Base-by-base conservation (phyloP, 2,329 filamentous ascomycete genomes). In the Penicillium hesseltinei region DNA sequence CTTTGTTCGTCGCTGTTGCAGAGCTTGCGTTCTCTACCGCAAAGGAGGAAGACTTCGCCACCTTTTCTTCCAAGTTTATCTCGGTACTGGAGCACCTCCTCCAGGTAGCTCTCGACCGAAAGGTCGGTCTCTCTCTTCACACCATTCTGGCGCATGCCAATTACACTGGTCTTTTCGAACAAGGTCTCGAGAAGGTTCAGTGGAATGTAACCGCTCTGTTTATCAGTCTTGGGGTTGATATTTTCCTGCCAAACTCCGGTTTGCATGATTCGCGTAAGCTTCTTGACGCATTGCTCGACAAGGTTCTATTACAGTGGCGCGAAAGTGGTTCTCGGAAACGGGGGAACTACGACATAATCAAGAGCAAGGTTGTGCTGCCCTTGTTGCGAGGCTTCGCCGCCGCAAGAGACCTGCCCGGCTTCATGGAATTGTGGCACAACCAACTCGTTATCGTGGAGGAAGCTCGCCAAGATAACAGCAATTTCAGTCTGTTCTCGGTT, bases 181-280 rank as follows among this genome's bases (percentile, higher is more conserved):
- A 74, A 46, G 64, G 63, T 0, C 54, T 70, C 17, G 64, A 69
- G 29, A 61, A 70, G 23, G 72, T 75, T 10, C 66, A 77, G 39
- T 80, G 77, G 77, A 68, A 64, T 44, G 63, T 78, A 27, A 72
- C 76, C 5, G 69, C 75, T n/a, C 66, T 77, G 38, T 64, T 79
- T 25, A 69, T 79, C 35, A 71, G 73, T 51, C 64, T 78, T 11
- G 76, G 75, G 2, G 72, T 73, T 25, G 75, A 78, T 59, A 73
- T 78, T 33, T 76, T 79, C 56, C 57, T 80, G 25, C 75, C 76
- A 5, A 78, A 77, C 50, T 77, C 76, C 9, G 76, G 76, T 5
- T 59, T 79, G 21, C 65, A 64, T 13, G 73, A 72, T 57, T 73
- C 75, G 2, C 59, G 61, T 15, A 69, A 66, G 36, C 65, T 78